Evolutionary conservation across 208 protist genomes (phyloP).

Genomic region (Trypanosoma theileri): DNA sequence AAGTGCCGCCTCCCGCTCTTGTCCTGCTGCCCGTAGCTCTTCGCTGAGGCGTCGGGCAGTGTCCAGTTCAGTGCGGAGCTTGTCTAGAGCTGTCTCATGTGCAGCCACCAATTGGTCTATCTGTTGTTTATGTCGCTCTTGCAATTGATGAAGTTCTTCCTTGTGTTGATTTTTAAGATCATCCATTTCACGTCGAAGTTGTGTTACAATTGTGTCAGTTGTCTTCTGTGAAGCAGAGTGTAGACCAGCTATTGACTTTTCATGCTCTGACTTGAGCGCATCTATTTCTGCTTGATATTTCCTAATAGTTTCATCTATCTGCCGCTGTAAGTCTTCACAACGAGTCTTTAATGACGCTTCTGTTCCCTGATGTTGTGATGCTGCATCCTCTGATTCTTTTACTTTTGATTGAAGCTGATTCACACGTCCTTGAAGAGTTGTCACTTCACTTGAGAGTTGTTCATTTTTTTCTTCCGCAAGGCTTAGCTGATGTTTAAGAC

Average conservation of each 20-base stretch:
- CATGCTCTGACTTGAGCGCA: slow-evolving; percentile 4
- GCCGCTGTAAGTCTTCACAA: slow-evolving; percentile 29
- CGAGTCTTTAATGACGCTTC: slow-evolving; percentile 5
- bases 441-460: slow-evolving; percentile 10
- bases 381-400: slow-evolving; percentile 2
- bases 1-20: slow-evolving; percentile 9
- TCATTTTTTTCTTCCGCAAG: neutral
- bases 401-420: slow-evolving; percentile 12
- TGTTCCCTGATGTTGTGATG: slow-evolving; percentile 1
- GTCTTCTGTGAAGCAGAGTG: slow-evolving; percentile 8
- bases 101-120: slow-evolving; percentile 7
- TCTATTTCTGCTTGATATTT: slow-evolving; percentile 19
- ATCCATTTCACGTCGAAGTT: slow-evolving; percentile 11
- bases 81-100: slow-evolving; percentile 1
- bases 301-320: slow-evolving; percentile 20
- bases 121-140: slow-evolving; percentile 9
- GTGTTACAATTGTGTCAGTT: neutral
- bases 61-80: slow-evolving; percentile 6
- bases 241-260: neutral
- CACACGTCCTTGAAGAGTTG: slow-evolving; percentile 23
- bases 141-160: slow-evolving; percentile 4
- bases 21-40: neutral
- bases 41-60: neutral
- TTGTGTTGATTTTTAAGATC: slow-evolving; percentile 10
- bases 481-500: slow-evolving; percentile 1